phyloP scores from a whole-genome alignment of 129 eudicot genomes.

The Heracleum sosnowskyi region DNA sequence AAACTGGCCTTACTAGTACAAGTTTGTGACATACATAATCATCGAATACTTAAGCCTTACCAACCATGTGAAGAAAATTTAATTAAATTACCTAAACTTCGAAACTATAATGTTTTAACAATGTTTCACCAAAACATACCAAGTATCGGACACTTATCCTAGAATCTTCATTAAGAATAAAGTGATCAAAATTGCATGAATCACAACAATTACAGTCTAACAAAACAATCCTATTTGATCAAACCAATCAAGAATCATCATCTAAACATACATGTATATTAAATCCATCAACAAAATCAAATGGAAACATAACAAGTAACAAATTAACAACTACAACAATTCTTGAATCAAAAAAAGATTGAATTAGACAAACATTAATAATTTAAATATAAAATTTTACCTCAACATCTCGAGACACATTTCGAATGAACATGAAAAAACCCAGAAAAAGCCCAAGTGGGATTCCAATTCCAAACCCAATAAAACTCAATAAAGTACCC shows the following conservation, averaged over 20 bases:
- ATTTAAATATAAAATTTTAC: neutral
- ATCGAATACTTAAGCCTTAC: neutral
- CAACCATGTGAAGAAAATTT: neutral
- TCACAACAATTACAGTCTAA: neutral
- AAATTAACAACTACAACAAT: neutral
- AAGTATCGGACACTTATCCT: neutral
- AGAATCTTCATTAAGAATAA: neutral
- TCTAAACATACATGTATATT: neutral
- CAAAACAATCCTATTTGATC: neutral
- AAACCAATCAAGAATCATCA: too few relatives aligned
- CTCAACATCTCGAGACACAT: neutral
- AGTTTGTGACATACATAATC: neutral
- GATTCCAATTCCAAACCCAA: constrained; percentile 9
- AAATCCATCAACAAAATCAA: neutral
- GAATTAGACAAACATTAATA: neutral
- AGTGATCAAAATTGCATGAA: neutral
- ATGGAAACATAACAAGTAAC: neutral
- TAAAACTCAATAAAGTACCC: neutral
- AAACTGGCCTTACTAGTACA: neutral
- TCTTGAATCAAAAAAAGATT: neutral
- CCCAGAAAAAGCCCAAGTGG: constrained; percentile 8
- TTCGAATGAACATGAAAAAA: neutral
- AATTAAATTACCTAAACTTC: neutral
- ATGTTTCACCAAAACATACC: neutral
- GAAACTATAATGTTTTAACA: neutral